phyloP scores from a whole-genome alignment of 179 eudicot species.

The Drosera spatulata region DNA sequence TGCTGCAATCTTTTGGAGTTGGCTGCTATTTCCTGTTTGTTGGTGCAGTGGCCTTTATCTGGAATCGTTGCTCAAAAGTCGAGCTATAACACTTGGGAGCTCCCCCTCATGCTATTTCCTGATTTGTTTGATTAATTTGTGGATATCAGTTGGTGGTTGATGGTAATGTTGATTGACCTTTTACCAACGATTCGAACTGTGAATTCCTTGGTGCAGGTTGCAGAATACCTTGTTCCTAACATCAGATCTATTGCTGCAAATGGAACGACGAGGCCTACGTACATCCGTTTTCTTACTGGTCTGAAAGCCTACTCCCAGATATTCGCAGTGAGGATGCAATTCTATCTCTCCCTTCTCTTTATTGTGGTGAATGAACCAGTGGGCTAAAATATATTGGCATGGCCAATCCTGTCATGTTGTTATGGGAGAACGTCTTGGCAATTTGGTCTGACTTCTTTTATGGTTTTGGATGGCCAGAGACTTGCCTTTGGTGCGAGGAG shows the following conservation, averaged over 20 bases:
- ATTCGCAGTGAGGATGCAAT: conserved; percentile 47
- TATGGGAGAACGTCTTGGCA: too few relatives aligned
- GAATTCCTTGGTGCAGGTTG: conserved; percentile 44
- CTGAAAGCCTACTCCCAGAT: conserved; percentile 94
- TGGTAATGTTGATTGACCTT: not conserved
- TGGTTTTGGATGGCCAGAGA: conserved; percentile 29
- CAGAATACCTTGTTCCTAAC: conserved; percentile 81
- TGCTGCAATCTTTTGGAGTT: too few relatives aligned
- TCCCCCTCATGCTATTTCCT: too few relatives aligned
- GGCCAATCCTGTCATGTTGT: too few relatives aligned
- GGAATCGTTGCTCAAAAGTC: too few relatives aligned
- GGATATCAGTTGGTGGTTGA: too few relatives aligned
- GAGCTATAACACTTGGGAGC: too few relatives aligned
- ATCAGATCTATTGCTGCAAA: conserved; percentile 55
- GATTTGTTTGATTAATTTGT: too few relatives aligned
- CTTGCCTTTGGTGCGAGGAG: conserved; percentile 92
- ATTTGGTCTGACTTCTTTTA: too few relatives aligned
- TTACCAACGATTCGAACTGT: not conserved
- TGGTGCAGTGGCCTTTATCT: too few relatives aligned
- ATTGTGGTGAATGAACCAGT: not conserved
- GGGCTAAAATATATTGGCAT: too few relatives aligned
- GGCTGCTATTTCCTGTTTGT: too few relatives aligned
- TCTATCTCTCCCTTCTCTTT: not conserved
- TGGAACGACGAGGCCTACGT: conserved; percentile 81
- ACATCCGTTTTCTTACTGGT: conserved; percentile 85